Percentiles rank a stretch among this genome's conserved stretches.
phyloP scores from a whole-genome alignment of 176 grass and related monocot genomes.

The Ensete ventricosum region DNA sequence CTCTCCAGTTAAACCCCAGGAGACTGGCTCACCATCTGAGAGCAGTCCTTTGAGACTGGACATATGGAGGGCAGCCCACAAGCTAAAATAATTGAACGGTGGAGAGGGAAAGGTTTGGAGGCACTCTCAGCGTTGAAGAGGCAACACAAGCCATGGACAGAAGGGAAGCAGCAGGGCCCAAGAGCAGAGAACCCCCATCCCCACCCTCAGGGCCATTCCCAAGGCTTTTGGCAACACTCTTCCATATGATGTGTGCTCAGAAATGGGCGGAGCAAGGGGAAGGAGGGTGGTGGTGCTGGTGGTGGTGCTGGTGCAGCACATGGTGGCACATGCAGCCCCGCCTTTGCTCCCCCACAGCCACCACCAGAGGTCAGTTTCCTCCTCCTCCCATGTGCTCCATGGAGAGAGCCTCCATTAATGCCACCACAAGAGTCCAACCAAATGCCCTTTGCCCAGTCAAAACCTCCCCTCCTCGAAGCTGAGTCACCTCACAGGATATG shows the following conservation, averaged over 20 bases:
- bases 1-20: background rate
- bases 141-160: background rate
- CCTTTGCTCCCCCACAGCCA: background rate
- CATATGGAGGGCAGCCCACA: slow-evolving; percentile 9
- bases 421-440: slow-evolving; percentile 13
- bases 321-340: slow-evolving; percentile 11
- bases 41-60: background rate
- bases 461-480: background rate
- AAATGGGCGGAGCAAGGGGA: background rate
- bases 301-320: slow-evolving; percentile 8
- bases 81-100: slow-evolving; percentile 15
- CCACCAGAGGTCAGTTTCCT: background rate
- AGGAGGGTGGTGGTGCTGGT: background rate
- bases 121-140: background rate
- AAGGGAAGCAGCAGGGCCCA: background rate
- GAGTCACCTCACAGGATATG: no score
- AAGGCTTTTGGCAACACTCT: background rate
- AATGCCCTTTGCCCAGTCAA: slow-evolving; percentile 2
- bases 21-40: background rate
- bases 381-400: slow-evolving; percentile 8
- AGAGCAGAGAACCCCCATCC: background rate
- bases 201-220: background rate
- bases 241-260: no score
- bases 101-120: slow-evolving; percentile 10
- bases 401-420: slow-evolving; percentile 11